Evolutionary conservation across 192 early-diverging fungal species (phyloP), one percentile per base, ranked within the genome.

Genomic region (Backusella mclennaniae): DNA sequence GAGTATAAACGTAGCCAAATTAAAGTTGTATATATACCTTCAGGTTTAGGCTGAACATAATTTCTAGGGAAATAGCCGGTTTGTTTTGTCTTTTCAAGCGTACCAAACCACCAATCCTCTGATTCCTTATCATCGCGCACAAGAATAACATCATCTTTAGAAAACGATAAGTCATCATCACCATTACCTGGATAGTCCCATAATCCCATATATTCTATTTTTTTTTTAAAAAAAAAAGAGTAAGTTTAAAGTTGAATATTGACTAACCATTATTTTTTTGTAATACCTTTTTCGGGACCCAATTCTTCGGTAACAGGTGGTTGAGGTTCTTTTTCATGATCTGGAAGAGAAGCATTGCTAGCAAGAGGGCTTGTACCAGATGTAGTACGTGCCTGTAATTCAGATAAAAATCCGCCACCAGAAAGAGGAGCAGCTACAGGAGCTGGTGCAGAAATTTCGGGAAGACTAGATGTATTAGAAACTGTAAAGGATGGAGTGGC

Each of bases 371-470:
- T 41, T n/a, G 5, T 14, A 56, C 79, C 63, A n/a, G 76, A 78
- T 15, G 83, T 69, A 44, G 83, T 69, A 44, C 85, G 84, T 67
- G 80, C 77, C 53, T 87, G 83, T 36, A 94, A 80, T 53, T 89
- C 88, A 4, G 92, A 84, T 80, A 94, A 89, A 33, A 94, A 78
- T 14, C 85, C 88, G 21, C 91, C 91, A 17, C 89, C 70, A 14
- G 67, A 75, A 26, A 75, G 78, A 63, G 23, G 56, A 23, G 84
- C 77, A 7, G 76, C 73, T 6, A 76, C 73, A 67, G 78, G 69
- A 29, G 69, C 49, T 35, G 44, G 71, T 21, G 46, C 49, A 53
- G 71, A 19, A 21, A 53, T 15, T 56, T 73, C 71, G 15, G 46
- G 31, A n/a, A 26, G 6, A 12, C 12, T 63, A 29, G 23, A 63